These are phyloP conservation scores for Bjerkandera adusta DNA, from an alignment of 1,284 basidiomycete species.

Conservation along the genomic window DNA sequence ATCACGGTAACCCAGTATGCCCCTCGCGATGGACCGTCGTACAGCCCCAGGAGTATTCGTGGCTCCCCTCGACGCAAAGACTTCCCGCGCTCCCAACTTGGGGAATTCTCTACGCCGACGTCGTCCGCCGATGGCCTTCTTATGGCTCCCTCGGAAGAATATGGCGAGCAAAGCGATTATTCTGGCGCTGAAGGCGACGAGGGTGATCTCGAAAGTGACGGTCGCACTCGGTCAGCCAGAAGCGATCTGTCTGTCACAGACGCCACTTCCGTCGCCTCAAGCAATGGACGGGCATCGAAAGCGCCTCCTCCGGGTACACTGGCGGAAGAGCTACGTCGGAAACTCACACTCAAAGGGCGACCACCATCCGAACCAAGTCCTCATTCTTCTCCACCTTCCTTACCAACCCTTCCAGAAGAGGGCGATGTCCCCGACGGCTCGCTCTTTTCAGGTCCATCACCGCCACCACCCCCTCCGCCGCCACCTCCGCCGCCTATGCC, in stretches of 20 bases:
- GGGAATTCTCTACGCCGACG: constrained; percentile 24
- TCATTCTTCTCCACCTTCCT: constrained; percentile 26
- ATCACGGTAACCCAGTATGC: constrained; percentile 43
- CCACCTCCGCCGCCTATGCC: constrained; percentile 25
- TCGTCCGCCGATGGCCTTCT: constrained; percentile 42
- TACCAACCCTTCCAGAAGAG: constrained; percentile 40
- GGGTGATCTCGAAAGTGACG: constrained; percentile 54
- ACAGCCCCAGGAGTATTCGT: constrained; percentile 64
- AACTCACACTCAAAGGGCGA: constrained; percentile 45
- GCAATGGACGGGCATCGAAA: constrained; percentile 31
- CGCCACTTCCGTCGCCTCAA: constrained; percentile 58
- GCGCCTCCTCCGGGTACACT: constrained; percentile 44
- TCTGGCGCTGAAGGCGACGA: constrained; percentile 30
- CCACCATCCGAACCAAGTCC: constrained; percentile 33
- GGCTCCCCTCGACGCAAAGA: constrained; percentile 57
- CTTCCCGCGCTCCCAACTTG: constrained; percentile 30
- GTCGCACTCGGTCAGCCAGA: constrained; percentile 44
- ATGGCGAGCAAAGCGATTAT: constrained; percentile 38
- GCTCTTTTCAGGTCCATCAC: not conserved
- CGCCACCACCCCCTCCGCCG: constrained; percentile 13
- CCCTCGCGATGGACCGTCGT: constrained; percentile 49
- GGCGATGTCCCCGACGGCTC: constrained; percentile 21
- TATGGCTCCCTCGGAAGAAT: constrained; percentile 42
- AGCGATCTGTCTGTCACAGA: constrained; percentile 48
- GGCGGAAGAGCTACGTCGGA: constrained; percentile 60